These are phyloP conservation scores for Cladorrhinum sp. DNA, from an alignment of 2,329 filamentous ascomycete genomes.

Conservation along the genomic window DNA sequence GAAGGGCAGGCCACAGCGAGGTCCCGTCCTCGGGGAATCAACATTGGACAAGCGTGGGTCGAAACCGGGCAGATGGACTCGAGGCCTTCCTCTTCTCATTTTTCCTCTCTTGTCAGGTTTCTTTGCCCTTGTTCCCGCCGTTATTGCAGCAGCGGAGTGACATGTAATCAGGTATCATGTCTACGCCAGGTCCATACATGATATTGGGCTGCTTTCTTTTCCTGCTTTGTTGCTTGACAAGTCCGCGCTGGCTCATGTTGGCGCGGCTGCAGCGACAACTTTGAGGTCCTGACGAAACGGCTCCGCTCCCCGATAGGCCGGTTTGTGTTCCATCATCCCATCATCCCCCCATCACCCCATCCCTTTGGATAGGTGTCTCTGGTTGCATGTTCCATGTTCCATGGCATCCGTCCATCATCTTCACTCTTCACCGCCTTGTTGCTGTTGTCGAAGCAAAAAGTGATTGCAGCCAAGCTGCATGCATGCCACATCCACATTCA, in stretches of 20 bases:
- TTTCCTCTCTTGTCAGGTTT: not conserved
- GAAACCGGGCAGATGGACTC: constrained; percentile 4
- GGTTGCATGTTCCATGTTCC: constrained; percentile 9
- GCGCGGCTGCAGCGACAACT: not conserved
- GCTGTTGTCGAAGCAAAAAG: not conserved
- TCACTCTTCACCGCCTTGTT: not conserved
- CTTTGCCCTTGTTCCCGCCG: not conserved
- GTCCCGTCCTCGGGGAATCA: too few species aligned
- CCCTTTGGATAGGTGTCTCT: constrained; percentile 12
- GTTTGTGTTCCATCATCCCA: not conserved
- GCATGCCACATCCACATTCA: constrained; percentile 10
- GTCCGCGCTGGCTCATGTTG: not conserved
- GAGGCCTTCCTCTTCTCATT: not conserved
- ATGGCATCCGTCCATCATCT: not conserved
- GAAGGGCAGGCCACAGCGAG: not conserved
- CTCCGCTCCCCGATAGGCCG: constrained; percentile 10
- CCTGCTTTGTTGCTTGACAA: not conserved
- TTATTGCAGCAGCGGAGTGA: not conserved
- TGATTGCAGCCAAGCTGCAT: constrained; percentile 21
- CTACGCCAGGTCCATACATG: not conserved
- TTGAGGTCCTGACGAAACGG: constrained; percentile 12
- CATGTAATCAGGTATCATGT: not conserved
- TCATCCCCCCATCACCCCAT: not conserved
- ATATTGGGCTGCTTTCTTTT: not conserved
- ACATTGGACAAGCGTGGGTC: not conserved